Percentiles rank a stretch among this genome's conserved stretches.
phyloP scores from a whole-genome alignment of 2,329 filamentous ascomycete species.

The Penicillium sp. region DNA sequence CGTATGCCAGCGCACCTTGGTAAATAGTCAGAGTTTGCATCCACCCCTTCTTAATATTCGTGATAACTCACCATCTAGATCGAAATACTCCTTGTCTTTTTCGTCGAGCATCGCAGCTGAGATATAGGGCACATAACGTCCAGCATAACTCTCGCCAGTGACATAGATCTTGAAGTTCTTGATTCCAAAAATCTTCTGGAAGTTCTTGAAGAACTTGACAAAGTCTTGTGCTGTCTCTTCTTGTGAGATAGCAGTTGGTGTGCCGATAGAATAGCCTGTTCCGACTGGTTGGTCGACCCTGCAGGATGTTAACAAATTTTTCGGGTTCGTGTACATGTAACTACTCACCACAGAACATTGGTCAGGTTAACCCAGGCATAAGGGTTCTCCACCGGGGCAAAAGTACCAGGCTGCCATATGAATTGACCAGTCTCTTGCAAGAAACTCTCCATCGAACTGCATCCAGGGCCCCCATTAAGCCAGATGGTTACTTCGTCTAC shows the following conservation, averaged over 20 bases:
- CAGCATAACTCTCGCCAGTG: conserved; percentile 70
- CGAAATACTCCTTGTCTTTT: conserved; percentile 65
- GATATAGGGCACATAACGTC: conserved; percentile 70
- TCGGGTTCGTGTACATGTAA: neutral
- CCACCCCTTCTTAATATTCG: neutral
- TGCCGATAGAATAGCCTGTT: conserved; percentile 68
- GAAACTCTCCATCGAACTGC: conserved; percentile 63
- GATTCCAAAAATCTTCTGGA: conserved; percentile 66
- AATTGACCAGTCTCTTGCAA: conserved; percentile 77
- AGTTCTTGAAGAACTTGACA: conserved; percentile 76
- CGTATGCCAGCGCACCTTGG: conserved; percentile 63
- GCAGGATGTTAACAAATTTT: neutral
- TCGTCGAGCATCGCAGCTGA: conserved; percentile 69
- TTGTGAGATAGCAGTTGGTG: conserved; percentile 62
- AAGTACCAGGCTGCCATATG: conserved; percentile 68
- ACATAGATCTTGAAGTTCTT: conserved; percentile 71
- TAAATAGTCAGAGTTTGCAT: conserved; percentile 1
- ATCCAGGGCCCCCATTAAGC: conserved; percentile 56
- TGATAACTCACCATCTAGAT: conserved; percentile 55
- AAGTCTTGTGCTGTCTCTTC: conserved; percentile 69
- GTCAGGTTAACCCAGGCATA: conserved; percentile 75
- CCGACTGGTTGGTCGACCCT: conserved; percentile 47
- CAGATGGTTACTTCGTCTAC: conserved; percentile 45
- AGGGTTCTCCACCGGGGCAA: conserved; percentile 61
- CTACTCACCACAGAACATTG: conserved; percentile 70